Base-by-base conservation (phyloP, 495 filamentous ascomycete species). In the Poronia punctata region DNA sequence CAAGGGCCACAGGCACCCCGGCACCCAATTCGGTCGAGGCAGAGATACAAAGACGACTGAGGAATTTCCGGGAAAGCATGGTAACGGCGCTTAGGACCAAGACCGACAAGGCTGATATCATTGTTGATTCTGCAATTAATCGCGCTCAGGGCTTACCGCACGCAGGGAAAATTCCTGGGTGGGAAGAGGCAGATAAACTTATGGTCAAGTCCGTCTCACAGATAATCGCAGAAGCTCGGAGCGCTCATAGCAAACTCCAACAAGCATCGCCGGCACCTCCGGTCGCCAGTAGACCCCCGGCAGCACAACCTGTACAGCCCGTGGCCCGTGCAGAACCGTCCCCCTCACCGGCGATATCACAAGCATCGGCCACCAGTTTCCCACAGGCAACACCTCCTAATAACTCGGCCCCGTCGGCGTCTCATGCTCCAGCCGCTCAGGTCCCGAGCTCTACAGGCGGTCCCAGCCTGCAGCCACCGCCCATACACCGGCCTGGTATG, bases 181-280 rank as follows among this genome's bases (percentile, higher is more conserved):
- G 55, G 55, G 55, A 59, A n/a, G 52, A 55, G 41, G 55, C 55
- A 28, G 55, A 59, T 25, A 48, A 48, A 19, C 26, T 59, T 28
- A 59, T 59, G 52, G 49, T 53, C 8, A 59, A 53, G 31, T 55
- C 55, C 38, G 52, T 59, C 15, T 49, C 44, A 12, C 48, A 55
- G 44, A 58, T 58, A 23, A 55, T 58, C 28, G 51, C 43, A n/a
- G 54, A 58, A 24, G 54, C 48, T 10, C 54, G 54, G 6, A 50
- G 38, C 30, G 51, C 52, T 9, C 34, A 58, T 36, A 47, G 16
- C 14, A 43, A 44, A 24, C 16, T 27, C 7, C 49, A 49, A 18
- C 22, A 21, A 28, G 32, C 49, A 17, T 21, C 47, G 16, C 38
- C 52, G 20, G 24, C 32, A 14, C 37, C 49, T 16, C 31, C 46